Base-by-base conservation (phyloP, 495 filamentous ascomycete species). In the Annulohypoxylon maeteangense region DNA sequence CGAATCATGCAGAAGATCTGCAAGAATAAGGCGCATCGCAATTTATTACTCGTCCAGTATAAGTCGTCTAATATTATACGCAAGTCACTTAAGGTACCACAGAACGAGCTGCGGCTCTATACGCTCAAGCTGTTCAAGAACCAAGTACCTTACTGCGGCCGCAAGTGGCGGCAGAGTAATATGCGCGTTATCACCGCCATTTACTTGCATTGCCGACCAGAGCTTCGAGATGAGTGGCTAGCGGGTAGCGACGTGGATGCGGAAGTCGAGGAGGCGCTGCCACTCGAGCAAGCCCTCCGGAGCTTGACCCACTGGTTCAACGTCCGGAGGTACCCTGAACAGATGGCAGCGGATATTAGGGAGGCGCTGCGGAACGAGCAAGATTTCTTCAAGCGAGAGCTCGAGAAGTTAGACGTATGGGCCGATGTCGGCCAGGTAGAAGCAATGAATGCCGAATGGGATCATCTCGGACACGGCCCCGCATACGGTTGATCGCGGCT, bases 141-240 rank as follows among this genome's bases (percentile, higher is more conserved):
- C 62, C 96, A 98, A 76, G 95, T 98, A 1, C 95, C 95, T 12
- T 99, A 96, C 82, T 98, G 95, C 78, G 95, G 95, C 18, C 90
- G 95, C 12, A 99, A 99, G 81, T 99, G 95, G 95, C 89, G 95
- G 16, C 95, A 99, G 83, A 89, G 89, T 60, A 98, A 99, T 78
- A 99, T 99, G 95, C 91, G 94, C 56, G 94, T 98, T 70, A 99
- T 99, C 77, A 99, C 95, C 0, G 94, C 93, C 18, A 92, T 98
- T 2, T 99, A 97, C 74, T 82, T 99, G 31, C 92, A 97, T 80
- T 97, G 94, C 77, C 86, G 92, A 2, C 95, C 95, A 0, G 94
- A 98, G 77, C 86, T 99, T 20, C 86, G 96, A 2, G 95, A 99
- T 70, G 96, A 98, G 75, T 99, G 96, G 96, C 83, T 99, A 0